Conservation (phyloP, 352 stramenopile genomes). For the Pythium rhizo-oryzae region DNA sequence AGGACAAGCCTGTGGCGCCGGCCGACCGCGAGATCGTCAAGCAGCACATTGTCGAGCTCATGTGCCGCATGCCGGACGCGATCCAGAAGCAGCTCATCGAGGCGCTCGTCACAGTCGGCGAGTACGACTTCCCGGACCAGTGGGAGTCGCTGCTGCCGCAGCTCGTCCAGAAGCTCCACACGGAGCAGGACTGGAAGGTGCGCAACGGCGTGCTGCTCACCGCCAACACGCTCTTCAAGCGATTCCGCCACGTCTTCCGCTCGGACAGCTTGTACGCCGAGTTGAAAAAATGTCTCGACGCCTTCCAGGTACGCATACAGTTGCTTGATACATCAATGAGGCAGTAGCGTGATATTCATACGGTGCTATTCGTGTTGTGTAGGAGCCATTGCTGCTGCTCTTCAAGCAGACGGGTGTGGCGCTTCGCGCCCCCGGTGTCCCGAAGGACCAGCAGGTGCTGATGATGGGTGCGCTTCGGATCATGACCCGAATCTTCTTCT, state of each 20-base stretch:
- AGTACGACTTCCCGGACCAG: conserved; percentile 97
- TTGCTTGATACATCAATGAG: background rate
- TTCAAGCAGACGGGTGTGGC: conserved; percentile 72
- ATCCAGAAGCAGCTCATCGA: conserved; percentile 97
- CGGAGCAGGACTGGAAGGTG: conserved; percentile 89
- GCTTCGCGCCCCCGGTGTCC: conserved; percentile 43
- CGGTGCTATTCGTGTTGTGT: background rate
- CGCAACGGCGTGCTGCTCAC: conserved; percentile 97
- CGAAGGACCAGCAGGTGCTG: conserved; percentile 56
- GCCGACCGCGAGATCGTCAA: conserved; percentile 96
- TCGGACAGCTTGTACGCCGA: conserved; percentile 95
- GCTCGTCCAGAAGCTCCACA: conserved; percentile 93
- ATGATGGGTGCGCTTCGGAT: conserved; percentile 88
- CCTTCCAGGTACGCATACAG: conserved; percentile 65
- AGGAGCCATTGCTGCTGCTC: conserved; percentile 70
- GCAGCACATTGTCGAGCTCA: conserved; percentile 98
- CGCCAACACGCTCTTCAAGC: conserved; percentile 99
- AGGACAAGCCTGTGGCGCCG: conserved; percentile 64
- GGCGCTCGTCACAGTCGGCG: conserved; percentile 96
- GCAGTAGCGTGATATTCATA: too few relatives aligned
- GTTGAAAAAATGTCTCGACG: conserved; percentile 95
- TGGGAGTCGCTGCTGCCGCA: conserved; percentile 96
- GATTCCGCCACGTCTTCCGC: conserved; percentile 95
- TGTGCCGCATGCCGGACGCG: conserved; percentile 94
- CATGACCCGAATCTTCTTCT: conserved; percentile 98